Conservation (phyloP, 2,329 filamentous ascomycete species). For the Periconia sp. region DNA sequence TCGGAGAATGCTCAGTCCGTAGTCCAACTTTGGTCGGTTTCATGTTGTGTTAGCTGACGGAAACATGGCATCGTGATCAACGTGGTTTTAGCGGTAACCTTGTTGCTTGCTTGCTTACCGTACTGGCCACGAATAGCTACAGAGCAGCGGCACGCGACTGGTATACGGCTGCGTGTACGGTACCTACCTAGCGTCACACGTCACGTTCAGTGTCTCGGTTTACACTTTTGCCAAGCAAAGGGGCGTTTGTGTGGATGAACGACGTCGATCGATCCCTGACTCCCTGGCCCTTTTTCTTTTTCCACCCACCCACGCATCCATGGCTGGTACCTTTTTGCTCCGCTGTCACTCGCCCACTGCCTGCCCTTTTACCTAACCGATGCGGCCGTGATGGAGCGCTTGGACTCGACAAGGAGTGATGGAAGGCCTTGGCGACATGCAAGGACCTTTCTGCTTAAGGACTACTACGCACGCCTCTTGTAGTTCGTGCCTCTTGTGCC, state of each 20-base stretch:
- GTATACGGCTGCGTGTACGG: no score
- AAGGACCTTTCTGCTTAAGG: no score
- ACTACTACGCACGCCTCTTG: no score
- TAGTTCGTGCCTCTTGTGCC: not conserved
- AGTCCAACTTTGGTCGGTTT: not conserved
- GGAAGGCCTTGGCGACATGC: no score
- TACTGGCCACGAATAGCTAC: not conserved
- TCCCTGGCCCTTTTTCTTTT: no score
- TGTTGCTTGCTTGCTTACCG: not conserved
- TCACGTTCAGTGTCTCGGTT: not conserved
- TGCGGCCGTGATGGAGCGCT: no score
- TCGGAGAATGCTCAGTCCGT: not conserved
- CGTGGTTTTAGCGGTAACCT: not conserved
- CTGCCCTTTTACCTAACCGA: no score
- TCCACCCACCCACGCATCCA: no score
- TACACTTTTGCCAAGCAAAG: not conserved
- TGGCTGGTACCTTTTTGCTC: no score
- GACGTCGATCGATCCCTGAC: no score
- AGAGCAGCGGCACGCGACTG: not conserved
- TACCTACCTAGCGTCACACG: not conserved
- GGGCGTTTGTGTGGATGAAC: not conserved
- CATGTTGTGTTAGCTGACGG: not conserved
- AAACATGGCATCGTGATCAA: not conserved
- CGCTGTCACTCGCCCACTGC: no score
- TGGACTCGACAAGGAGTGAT: no score